phyloP scores from a whole-genome alignment of 225 moss, liverwort and hornwort species.

The Marchantia polymorpha region DNA sequence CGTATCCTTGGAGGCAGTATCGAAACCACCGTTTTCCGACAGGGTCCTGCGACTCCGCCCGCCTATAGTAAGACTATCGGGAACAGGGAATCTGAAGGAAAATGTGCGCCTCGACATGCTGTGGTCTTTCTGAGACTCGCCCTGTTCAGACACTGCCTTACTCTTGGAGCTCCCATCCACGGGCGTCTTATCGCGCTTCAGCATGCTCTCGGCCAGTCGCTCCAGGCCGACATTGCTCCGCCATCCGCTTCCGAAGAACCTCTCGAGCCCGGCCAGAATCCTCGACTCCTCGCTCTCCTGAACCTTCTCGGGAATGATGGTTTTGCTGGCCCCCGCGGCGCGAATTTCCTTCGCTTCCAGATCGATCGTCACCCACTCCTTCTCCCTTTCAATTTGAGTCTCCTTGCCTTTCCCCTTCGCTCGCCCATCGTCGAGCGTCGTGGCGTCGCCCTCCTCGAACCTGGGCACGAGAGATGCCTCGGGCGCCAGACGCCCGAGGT shows the following conservation, averaged over 20 bases:
- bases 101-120: constrained; percentile 43
- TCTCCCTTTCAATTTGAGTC: too few relatives aligned
- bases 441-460: background rate
- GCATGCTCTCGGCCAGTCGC: constrained; percentile 44
- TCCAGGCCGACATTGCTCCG: constrained; percentile 42
- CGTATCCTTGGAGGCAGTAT: constrained; percentile 22
- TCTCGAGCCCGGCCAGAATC: constrained; percentile 46
- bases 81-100: constrained; percentile 48
- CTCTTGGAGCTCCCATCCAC: constrained; percentile 27
- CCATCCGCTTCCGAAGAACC: constrained; percentile 48
- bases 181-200: constrained; percentile 29
- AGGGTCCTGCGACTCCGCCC: constrained; percentile 40
- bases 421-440: background rate
- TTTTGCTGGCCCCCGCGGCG: constrained; percentile 2
- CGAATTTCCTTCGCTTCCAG: constrained; percentile 23
- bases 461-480: constrained; percentile 48
- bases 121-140: constrained; percentile 32
- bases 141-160: constrained; percentile 26
- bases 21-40: constrained; percentile 33
- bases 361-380: constrained; percentile 40
- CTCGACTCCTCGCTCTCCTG: constrained; percentile 47
- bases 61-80: constrained; percentile 30
- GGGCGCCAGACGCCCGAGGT: constrained; percentile 37
- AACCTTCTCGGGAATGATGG: constrained; percentile 24
- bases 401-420: background rate